Evolutionary conservation across 208 protist species (phyloP), one percentile per base, ranked within the genome.

Genomic region (Leishmania tarentolae): DNA sequence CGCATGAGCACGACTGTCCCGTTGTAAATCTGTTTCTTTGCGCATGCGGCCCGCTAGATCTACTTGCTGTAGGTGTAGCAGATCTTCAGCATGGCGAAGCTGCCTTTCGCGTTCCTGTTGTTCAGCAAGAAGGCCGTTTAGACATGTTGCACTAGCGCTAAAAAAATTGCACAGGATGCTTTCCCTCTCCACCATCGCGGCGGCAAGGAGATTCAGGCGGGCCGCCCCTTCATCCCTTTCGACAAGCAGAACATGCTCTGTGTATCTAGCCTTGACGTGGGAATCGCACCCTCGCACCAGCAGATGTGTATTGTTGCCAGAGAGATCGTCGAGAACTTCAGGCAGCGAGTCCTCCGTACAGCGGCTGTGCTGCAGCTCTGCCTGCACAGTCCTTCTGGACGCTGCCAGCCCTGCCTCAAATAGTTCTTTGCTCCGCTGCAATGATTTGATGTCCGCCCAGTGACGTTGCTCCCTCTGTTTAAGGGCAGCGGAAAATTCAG

Each of bases 11-110:
- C 73, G 31, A 3, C 75, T 52, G 2, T 85, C 72, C 17, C 35
- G 59, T n/a, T 35, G 76, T 13, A 85, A 66, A 71, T 85, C 82
- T 52, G 8, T 66, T 47, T 75, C 77, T n/a, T 82, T 85, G 47
- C 73, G 77, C 15, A 75, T 44, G 40, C 77, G 74, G 1, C 47
- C n/a, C 11, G 77, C 75, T n/a, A 81, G 74, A 47, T 82, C 77
- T 47, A 81, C 61, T 52, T 85, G 37, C 50, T 82, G 77, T 17
- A 85, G 44, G 24, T 42, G 61, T 63, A 85, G 44, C 3, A 85
- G 82, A 40, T 85, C 82, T 3, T 79, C 75, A 35, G 70, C 75
- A 28, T 40, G 47, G n/a, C 37, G 5, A 11, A 85, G 63, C 24
- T 69, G 61, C 21, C 0, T 37, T 44, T 79, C 63, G n/a, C 57